phyloP scores from a whole-genome alignment of 441 rosid genomes.

The Sinapis alba region DNA sequence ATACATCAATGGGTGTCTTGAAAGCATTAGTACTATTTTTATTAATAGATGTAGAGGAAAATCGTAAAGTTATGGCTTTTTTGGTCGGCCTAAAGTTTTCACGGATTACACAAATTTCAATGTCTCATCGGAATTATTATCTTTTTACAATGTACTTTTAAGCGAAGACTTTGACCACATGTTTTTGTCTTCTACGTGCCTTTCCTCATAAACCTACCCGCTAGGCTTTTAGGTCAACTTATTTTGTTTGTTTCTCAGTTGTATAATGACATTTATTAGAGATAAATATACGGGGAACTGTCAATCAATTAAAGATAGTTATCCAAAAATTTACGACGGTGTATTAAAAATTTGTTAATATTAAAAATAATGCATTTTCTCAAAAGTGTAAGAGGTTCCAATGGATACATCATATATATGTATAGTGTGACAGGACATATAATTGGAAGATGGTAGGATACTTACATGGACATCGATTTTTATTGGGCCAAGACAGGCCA shows the following conservation, averaged over 20 bases:
- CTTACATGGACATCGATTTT: neutral
- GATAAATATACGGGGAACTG: neutral
- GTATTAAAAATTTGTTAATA: neutral
- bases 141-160: conserved; percentile 33
- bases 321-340: neutral
- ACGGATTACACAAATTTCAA: conserved; percentile 35
- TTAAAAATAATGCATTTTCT: neutral
- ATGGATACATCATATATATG: too few species aligned
- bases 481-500: conserved; percentile 2
- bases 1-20: neutral
- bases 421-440: neutral
- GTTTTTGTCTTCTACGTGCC: conserved; percentile 23
- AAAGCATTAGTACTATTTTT: neutral
- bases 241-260: neutral
- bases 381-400: neutral
- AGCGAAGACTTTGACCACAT: conserved; percentile 30
- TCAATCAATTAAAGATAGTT: neutral
- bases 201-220: conserved; percentile 19
- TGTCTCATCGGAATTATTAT: conserved; percentile 20
- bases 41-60: neutral
- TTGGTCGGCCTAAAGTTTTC: conserved; percentile 20
- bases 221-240: conserved; percentile 19
- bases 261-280: neutral
- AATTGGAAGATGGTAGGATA: neutral
- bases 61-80: neutral